Conservation (phyloP, 2,329 filamentous ascomycete genomes). For the Phyllosticta citrichinensis region DNA sequence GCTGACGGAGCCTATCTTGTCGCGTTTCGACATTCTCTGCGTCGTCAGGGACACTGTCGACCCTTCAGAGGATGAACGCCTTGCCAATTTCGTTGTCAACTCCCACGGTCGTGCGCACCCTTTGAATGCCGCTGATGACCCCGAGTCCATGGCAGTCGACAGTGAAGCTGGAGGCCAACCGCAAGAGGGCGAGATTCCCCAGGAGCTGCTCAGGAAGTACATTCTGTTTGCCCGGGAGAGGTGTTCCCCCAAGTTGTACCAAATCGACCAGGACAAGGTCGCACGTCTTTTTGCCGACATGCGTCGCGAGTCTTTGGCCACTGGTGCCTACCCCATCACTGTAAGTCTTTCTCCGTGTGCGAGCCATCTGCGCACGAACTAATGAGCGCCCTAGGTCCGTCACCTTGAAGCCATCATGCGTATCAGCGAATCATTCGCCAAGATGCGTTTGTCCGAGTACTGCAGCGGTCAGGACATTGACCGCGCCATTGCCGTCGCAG, state of each 20-base stretch:
- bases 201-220: constrained; percentile 88
- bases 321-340: constrained; percentile 94
- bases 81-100: constrained; percentile 89
- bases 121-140: constrained; percentile 22
- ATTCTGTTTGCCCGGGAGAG: constrained; percentile 90
- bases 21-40: constrained; percentile 94
- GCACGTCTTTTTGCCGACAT: constrained; percentile 92
- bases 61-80: constrained; percentile 79
- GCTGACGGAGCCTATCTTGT: constrained; percentile 91
- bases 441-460: constrained; percentile 97
- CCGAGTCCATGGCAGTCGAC: constrained; percentile 54
- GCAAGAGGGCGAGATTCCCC: constrained; percentile 64
- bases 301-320: constrained; percentile 83
- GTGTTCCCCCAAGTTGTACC: constrained; percentile 84
- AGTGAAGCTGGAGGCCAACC: constrained; percentile 39
- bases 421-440: constrained; percentile 87
- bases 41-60: constrained; percentile 95
- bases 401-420: constrained; percentile 95
- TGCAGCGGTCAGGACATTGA: constrained; percentile 86
- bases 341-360: constrained; percentile 44
- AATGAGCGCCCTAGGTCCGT: constrained; percentile 56
- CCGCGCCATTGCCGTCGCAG: constrained; percentile 90
- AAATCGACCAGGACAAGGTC: constrained; percentile 97
- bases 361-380: not conserved
- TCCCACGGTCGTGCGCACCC: constrained; percentile 89